A percentile compares a stretch with the other conserved stretches of the same genome.
Conservation (phyloP, 2,329 filamentous ascomycete species). For the Sclerotinia borealis region DNA sequence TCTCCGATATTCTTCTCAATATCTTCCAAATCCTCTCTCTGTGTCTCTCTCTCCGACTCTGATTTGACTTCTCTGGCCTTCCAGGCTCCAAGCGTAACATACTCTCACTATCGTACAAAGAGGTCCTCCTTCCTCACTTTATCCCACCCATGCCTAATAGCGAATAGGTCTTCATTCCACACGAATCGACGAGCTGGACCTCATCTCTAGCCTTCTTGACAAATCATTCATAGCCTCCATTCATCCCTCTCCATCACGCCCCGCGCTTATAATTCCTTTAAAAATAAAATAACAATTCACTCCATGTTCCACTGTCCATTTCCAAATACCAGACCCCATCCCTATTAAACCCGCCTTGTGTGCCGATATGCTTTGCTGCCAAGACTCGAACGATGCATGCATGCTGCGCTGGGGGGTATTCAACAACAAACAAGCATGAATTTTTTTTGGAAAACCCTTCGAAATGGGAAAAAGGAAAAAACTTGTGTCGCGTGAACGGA, state of each 20-base stretch:
- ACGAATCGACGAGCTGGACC: background rate
- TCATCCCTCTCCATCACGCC: background rate
- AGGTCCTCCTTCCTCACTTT: background rate
- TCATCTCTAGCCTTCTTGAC: background rate
- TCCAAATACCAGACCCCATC: slow-evolving; percentile 10
- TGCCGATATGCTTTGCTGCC: slow-evolving; percentile 11
- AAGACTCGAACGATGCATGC: slow-evolving; percentile 10
- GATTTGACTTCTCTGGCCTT: background rate
- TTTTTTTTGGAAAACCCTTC: slow-evolving; percentile 5
- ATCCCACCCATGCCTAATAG: background rate
- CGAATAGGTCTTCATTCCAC: background rate
- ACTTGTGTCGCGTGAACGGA: slow-evolving; percentile 5
- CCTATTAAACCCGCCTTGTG: slow-evolving; percentile 9
- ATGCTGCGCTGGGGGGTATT: slow-evolving; percentile 14
- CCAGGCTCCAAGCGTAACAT: background rate
- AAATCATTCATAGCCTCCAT: background rate
- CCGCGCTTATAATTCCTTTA: slow-evolving; percentile 7
- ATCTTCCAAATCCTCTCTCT: background rate
- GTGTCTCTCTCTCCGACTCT: background rate
- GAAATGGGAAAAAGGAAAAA: slow-evolving; percentile 6
- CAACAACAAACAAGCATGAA: slow-evolving; percentile 15
- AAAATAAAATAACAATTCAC: slow-evolving; percentile 3
- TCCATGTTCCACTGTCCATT: slow-evolving; percentile 7
- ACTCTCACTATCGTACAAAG: slow-evolving; percentile 8
- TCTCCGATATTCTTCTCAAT: background rate